Evolutionary conservation across 2,329 filamentous ascomycete genomes (phyloP), one percentile per base, ranked within the genome.

Genomic region (Ilyonectria mors-panacis): DNA sequence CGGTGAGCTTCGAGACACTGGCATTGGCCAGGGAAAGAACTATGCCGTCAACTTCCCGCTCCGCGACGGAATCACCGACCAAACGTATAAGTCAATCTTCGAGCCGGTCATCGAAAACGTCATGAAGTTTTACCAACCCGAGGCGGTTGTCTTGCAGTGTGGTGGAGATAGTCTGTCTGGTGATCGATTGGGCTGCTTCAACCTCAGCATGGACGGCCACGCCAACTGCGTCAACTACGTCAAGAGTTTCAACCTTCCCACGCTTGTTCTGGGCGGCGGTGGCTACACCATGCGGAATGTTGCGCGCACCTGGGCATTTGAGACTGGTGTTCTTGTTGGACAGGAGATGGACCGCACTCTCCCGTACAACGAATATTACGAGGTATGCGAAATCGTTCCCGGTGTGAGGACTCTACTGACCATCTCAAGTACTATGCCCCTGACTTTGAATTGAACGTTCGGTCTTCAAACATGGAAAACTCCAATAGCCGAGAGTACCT

Each of bases 271-370:
- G 19, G 96, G 96, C 35, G 96, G 96, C 17, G 96, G 96, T 70
- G 96, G 96, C 54, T 99, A 99, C 82, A 99, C 96, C 1, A 97
- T 97, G 81, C 92, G 96, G 70, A 99, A 99, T 73, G 96, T 99
- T 12, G 95, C 96, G 19, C 93, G 96, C 56, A 96, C 95, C 6
- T 99, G 96, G 96, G 95, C 95, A 7, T 97, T 95, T 79, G 96
- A 99, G 82, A 99, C 96, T 1, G 95, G 95, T 71, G 88, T 94
- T 65, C 87, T 98, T 9, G 93, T 98, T 21, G 93, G 93, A 30
- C 90, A 95, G 67, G 88, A 93, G 33, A 93, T 98, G 87, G 87
- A 90, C 12, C 87, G 92, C 6, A 91, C 93, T n/a, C 86, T 98
- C 45, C 95, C 95, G 1, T 98, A 94, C 81, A 98, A 97, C 70